Percentiles rank a stretch among this genome's conserved stretches.
Conservation (phyloP, 2,329 filamentous ascomycete species). For the Dactylellina sp. region DNA sequence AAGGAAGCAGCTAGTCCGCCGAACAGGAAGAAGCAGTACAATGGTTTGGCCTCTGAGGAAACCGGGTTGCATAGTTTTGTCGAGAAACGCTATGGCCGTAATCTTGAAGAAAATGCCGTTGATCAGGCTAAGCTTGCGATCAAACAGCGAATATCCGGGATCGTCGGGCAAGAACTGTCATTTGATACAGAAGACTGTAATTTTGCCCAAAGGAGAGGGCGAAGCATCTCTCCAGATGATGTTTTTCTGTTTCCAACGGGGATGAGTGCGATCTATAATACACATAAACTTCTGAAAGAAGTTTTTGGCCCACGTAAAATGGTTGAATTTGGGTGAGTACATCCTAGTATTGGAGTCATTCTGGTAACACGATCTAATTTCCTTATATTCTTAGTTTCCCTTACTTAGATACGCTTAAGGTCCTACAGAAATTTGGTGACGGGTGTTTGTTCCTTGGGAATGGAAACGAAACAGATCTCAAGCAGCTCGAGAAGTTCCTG, state of each 20-base stretch:
- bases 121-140: constrained; percentile 87
- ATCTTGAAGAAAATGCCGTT: constrained; percentile 82
- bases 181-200: constrained; percentile 56
- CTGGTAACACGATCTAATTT: constrained; percentile 54
- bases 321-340: constrained; percentile 78
- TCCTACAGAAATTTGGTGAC: constrained; percentile 91
- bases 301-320: constrained; percentile 76
- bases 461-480: constrained; percentile 79
- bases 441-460: constrained; percentile 89
- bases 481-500: constrained; percentile 81
- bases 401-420: constrained; percentile 95
- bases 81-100: constrained; percentile 93
- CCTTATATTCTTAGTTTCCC: constrained; percentile 71
- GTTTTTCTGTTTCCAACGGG: constrained; percentile 89
- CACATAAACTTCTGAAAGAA: constrained; percentile 78
- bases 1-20: constrained; percentile 56
- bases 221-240: constrained; percentile 81
- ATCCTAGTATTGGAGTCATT: neutral
- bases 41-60: constrained; percentile 63
- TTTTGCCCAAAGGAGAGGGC: constrained; percentile 67
- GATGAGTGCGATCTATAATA: constrained; percentile 95
- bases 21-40: neutral
- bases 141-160: constrained; percentile 86
- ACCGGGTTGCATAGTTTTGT: constrained; percentile 78
- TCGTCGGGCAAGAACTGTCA: constrained; percentile 73